phyloP scores from a whole-genome alignment of 2,329 filamentous ascomycete genomes.

The Cadophora sp. region DNA sequence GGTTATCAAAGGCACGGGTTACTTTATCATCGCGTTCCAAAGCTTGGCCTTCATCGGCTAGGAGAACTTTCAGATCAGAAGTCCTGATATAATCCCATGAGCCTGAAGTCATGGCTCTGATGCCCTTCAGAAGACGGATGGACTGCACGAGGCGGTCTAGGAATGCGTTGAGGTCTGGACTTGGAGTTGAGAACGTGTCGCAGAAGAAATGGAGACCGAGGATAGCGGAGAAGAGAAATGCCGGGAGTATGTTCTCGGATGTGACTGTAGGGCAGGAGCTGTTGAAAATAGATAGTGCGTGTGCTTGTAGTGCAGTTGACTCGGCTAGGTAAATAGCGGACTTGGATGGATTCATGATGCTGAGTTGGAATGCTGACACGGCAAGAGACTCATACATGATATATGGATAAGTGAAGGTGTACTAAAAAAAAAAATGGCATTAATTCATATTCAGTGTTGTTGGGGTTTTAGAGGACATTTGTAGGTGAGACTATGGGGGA shows the following conservation, averaged over 20 bases:
- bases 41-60: constrained; percentile 28
- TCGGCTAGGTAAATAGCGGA: constrained; percentile 42
- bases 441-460: background rate
- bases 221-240: constrained; percentile 44
- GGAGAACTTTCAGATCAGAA: constrained; percentile 38
- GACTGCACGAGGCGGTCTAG: constrained; percentile 42
- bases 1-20: constrained; percentile 12
- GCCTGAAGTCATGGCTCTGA: constrained; percentile 35
- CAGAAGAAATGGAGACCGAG: constrained; percentile 48
- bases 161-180: constrained; percentile 42
- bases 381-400: constrained; percentile 46
- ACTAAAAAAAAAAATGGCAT: constrained; percentile 11
- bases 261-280: constrained; percentile 33
- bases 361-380: constrained; percentile 46
- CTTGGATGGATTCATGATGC: constrained; percentile 36
- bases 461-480: too few relatives aligned
- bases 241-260: constrained; percentile 35
- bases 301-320: constrained; percentile 44
- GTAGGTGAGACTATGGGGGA: too few relatives aligned
- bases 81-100: constrained; percentile 38
- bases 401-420: constrained; percentile 39
- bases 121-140: constrained; percentile 41
- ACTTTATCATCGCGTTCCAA: background rate
- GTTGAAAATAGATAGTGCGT: constrained; percentile 44
- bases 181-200: constrained; percentile 45